These are phyloP conservation scores for Phyllosticta citribraziliensis DNA, from an alignment of 2,329 filamentous ascomycete genomes.

Conservation along the genomic window DNA sequence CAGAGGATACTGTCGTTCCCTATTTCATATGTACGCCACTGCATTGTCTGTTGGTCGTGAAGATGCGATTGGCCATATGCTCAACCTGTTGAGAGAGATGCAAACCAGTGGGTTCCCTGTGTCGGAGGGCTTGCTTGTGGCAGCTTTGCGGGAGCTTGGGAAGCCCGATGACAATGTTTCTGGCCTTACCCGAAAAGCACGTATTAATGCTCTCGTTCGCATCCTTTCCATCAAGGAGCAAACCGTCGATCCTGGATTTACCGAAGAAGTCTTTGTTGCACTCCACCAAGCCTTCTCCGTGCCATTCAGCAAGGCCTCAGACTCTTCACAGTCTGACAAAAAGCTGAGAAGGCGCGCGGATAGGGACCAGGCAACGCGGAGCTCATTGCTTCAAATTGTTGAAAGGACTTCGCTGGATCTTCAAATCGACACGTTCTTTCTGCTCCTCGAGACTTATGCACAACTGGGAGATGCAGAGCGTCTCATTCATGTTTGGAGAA, in stretches of 20 bases:
- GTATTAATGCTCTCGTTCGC: constrained; percentile 22
- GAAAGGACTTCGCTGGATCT: constrained; percentile 15
- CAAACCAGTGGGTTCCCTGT: constrained; percentile 2
- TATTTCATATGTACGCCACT: constrained; percentile 1
- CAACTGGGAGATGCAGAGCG: constrained; percentile 41
- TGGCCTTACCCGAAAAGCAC: constrained; percentile 32
- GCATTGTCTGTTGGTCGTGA: background rate
- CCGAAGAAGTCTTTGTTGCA: constrained; percentile 38
- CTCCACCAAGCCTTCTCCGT: constrained; percentile 23
- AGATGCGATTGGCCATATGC: background rate
- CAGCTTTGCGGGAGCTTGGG: background rate
- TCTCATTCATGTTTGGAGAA: constrained; percentile 54
- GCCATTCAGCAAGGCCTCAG: constrained; percentile 9
- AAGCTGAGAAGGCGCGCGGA: background rate
- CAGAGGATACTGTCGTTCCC: background rate
- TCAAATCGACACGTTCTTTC: constrained; percentile 22
- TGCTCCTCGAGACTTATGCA: constrained; percentile 33
- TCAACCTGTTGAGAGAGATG: constrained; percentile 1
- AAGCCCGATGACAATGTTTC: constrained; percentile 26
- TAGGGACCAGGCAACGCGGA: background rate
- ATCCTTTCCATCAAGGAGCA: background rate
- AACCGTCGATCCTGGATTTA: constrained; percentile 28
- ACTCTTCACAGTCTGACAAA: background rate
- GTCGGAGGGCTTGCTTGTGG: constrained; percentile 1
- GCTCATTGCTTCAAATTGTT: constrained; percentile 10